Evolutionary conservation across 495 filamentous ascomycete species (phyloP).

Genomic region (Xylaria curta): DNA sequence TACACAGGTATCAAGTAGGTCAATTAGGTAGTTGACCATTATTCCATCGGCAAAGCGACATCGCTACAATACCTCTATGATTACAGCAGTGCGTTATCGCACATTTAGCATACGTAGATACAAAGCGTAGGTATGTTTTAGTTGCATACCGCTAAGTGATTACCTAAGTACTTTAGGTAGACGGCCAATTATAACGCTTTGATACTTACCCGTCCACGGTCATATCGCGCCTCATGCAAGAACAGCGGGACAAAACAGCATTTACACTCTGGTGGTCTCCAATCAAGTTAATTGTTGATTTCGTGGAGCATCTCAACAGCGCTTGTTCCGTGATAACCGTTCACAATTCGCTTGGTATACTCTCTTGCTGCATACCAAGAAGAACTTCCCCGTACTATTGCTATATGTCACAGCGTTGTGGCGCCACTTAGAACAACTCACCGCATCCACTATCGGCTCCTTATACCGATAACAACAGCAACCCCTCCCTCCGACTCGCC

Average conservation of each 20-base stretch:
- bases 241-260: constrained; percentile 12
- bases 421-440: constrained; percentile 15
- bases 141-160: constrained; percentile 11
- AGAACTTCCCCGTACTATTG: not conserved
- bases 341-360: not conserved
- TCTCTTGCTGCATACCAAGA: not conserved
- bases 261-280: not conserved
- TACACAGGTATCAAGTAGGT: no score
- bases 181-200: constrained; percentile 7
- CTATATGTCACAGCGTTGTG: not conserved
- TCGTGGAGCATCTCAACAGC: constrained; percentile 5
- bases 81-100: not conserved
- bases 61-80: not conserved
- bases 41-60: not conserved
- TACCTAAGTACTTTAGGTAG: not conserved
- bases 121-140: not conserved
- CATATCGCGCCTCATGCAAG: not conserved
- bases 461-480: constrained; percentile 19
- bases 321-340: not conserved
- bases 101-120: not conserved
- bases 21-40: no score
- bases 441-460: constrained; percentile 17
- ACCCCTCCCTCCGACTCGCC: constrained; percentile 7
- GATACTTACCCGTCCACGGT: not conserved
- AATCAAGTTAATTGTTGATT: not conserved